phyloP scores from a whole-genome alignment of 2,329 filamentous ascomycete genomes.

The Fusarium caatingaense region DNA sequence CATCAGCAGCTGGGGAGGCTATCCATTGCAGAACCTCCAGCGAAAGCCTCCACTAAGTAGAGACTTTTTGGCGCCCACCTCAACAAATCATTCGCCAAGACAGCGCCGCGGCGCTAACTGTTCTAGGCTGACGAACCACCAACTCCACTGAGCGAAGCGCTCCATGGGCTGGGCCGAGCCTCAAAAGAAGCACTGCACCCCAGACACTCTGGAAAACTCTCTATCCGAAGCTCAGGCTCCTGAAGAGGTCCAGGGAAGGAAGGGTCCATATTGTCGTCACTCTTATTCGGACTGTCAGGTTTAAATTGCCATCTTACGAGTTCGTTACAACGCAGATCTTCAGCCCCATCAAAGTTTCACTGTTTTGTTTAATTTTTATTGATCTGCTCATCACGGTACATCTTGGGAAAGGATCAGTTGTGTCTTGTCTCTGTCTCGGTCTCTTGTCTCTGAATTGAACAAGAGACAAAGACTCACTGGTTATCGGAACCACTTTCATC shows the following conservation, averaged over 20 bases:
- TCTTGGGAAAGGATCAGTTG: constrained; percentile 21
- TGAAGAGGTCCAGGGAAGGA: constrained; percentile 3
- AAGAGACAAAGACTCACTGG: constrained; percentile 1
- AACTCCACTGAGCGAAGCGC: constrained; percentile 1
- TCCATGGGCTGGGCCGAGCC: constrained; percentile 5
- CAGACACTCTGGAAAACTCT: constrained; percentile 3
- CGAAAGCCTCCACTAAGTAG: neutral
- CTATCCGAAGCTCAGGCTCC: neutral
- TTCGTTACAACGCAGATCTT: constrained; percentile 21
- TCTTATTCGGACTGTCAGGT: neutral
- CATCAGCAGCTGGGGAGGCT: neutral
- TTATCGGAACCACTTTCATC: constrained; percentile 21
- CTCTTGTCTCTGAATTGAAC: neutral
- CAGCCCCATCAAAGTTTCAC: constrained; percentile 17
- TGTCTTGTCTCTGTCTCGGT: neutral
- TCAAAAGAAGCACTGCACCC: neutral
- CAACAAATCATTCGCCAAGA: constrained; percentile 8
- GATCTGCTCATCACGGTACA: constrained; percentile 1
- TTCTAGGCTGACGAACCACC: neutral
- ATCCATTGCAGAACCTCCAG: neutral
- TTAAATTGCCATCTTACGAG: constrained; percentile 21
- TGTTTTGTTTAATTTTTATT: constrained; percentile 1
- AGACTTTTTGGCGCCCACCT: neutral
- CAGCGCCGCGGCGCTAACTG: neutral
- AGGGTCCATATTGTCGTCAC: neutral